A percentile compares a stretch with the other conserved stretches of the same genome.
Evolutionary conservation across 306 rosid species (phyloP).

Genomic region (Vachellia pachyceras): DNA sequence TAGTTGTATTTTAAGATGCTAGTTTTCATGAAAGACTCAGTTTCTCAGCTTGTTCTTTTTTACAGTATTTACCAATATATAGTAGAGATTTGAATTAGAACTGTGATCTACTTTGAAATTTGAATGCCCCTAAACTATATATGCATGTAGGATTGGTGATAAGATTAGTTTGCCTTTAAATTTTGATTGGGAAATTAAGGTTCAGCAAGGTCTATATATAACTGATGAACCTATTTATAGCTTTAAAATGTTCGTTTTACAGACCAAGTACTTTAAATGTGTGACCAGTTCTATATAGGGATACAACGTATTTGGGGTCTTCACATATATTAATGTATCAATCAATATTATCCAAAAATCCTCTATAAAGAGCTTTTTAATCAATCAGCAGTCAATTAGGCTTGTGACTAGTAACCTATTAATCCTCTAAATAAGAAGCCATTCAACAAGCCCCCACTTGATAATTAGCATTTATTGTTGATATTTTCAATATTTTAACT

Average conservation of each 20-base stretch:
- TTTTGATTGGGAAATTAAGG: neutral
- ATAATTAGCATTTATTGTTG: no score
- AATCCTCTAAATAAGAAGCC: neutral
- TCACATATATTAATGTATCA: neutral
- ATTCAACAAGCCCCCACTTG: neutral
- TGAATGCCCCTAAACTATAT: neutral
- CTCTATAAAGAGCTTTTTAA: no score
- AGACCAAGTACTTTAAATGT: neutral
- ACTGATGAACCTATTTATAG: neutral
- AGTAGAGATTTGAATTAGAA: neutral
- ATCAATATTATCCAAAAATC: neutral
- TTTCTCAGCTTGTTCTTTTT: neutral
- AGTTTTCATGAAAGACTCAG: neutral
- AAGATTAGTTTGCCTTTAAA: neutral
- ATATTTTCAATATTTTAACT: no score
- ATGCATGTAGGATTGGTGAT: neutral
- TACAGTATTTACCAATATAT: neutral
- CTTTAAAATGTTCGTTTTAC: neutral
- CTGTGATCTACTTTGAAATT: neutral
- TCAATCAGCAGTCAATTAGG: no score
- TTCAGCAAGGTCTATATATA: neutral
- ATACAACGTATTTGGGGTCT: neutral
- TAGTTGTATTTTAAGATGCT: neutral
- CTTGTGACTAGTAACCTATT: neutral
- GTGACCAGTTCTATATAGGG: neutral